phyloP scores from a whole-genome alignment of 495 filamentous ascomycete species.

The Hyaloscypha variabilis region DNA sequence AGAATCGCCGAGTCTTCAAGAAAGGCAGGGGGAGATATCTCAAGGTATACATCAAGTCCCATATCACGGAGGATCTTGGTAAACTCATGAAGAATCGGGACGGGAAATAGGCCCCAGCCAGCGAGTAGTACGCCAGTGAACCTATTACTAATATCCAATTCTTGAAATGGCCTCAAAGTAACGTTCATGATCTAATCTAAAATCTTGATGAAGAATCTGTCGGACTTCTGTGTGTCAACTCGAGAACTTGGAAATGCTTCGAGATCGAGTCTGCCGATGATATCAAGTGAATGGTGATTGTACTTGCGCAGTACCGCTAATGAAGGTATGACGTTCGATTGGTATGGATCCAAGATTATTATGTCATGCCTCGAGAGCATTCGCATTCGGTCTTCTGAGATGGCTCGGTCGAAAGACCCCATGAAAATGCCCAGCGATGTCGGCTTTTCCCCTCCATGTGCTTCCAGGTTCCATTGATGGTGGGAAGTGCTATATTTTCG shows the following conservation, averaged over 20 bases:
- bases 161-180: background rate
- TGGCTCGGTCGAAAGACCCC: conserved; percentile 38
- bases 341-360: conserved; percentile 44
- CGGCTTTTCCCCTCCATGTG: background rate
- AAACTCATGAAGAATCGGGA: conserved; percentile 38
- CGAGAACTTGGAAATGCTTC: background rate
- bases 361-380: conserved; percentile 44
- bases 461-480: background rate
- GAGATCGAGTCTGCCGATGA: conserved; percentile 1
- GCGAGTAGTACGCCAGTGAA: conserved; percentile 53
- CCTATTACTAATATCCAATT: conserved; percentile 21
- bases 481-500: background rate
- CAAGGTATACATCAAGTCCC: conserved; percentile 50
- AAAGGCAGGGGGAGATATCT: conserved; percentile 48
- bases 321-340: conserved; percentile 37
- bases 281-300: background rate
- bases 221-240: background rate
- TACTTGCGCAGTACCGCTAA: conserved; percentile 12
- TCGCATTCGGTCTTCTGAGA: conserved; percentile 34
- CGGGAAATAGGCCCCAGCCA: conserved; percentile 47
- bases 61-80: conserved; percentile 39
- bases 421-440: conserved; percentile 38
- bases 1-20: conserved; percentile 40
- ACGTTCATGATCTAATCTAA: background rate
- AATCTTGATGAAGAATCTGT: background rate